A percentile compares a stretch with the other conserved stretches of the same genome.
phyloP scores from a whole-genome alignment of 2,329 filamentous ascomycete genomes.

The Arthrocladium fulminans region DNA sequence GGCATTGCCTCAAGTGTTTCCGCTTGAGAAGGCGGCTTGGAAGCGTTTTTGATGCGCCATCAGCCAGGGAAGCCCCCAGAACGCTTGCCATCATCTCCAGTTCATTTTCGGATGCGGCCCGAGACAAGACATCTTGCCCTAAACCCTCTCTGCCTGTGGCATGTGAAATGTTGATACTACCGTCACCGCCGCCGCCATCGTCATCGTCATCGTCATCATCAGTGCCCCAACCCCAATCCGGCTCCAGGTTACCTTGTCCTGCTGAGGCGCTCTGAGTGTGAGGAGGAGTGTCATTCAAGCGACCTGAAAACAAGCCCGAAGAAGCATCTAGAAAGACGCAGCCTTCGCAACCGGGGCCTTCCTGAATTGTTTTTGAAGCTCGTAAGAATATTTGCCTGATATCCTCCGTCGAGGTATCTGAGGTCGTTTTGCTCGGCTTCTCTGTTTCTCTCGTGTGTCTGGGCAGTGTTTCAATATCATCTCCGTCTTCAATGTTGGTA shows the following conservation, averaged over 20 bases:
- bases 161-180: no score
- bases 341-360: constrained; percentile 36
- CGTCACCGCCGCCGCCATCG: no score
- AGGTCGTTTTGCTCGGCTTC: neutral
- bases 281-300: neutral
- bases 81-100: neutral
- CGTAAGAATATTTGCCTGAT: constrained; percentile 31
- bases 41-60: constrained; percentile 6
- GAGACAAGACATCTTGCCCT: neutral
- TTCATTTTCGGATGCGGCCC: neutral
- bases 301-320: neutral
- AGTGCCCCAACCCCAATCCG: neutral
- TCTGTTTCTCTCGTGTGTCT: neutral
- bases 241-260: constrained; percentile 3
- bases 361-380: constrained; percentile 37
- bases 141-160: neutral
- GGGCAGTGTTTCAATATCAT: no score
- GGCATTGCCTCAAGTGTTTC: constrained; percentile 1
- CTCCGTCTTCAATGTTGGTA: no score
- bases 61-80: neutral
- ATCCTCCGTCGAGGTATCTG: neutral
- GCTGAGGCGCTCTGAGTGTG: constrained; percentile 4
- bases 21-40: neutral
- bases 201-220: neutral
- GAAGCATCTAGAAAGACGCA: constrained; percentile 27